A percentile compares a stretch with the other conserved stretches of the same genome.
Conservation (phyloP, 345 rosid species). For the Angophora floribunda region DNA sequence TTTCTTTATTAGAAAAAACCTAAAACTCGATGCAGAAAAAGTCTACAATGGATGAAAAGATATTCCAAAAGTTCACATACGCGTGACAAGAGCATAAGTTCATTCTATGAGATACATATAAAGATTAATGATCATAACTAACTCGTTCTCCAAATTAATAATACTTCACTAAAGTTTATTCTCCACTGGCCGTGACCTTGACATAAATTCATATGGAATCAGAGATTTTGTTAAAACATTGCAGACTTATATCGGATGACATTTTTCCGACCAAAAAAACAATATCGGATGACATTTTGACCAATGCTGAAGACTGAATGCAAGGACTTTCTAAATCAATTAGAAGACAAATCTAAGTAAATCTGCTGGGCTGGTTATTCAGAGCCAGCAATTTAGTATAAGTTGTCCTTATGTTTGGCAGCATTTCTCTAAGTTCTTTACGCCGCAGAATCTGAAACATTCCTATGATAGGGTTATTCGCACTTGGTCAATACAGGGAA, state of each 20-base stretch:
- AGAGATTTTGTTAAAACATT: neutral
- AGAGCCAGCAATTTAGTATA: neutral
- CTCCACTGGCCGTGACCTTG: neutral
- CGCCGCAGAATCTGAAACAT: neutral
- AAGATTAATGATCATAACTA: neutral
- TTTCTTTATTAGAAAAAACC: neutral
- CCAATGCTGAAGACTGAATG: neutral
- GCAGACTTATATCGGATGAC: too few relatives aligned
- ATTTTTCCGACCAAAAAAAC: too few relatives aligned
- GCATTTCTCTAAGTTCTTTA: neutral
- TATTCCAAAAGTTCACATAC: neutral
- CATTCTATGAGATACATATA: neutral
- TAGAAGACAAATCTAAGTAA: neutral
- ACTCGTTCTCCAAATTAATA: neutral
- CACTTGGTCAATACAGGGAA: neutral
- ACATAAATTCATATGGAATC: neutral
- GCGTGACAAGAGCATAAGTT: neutral
- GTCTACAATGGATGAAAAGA: neutral
- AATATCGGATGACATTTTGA: neutral
- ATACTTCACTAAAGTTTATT: neutral
- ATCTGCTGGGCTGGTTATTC: too few relatives aligned
- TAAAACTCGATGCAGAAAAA: neutral
- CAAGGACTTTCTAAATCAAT: neutral
- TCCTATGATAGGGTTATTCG: neutral
- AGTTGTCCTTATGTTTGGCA: neutral